Base-by-base conservation (phyloP, 2,329 filamentous ascomycete species). In the Ophiostoma sp. region DNA sequence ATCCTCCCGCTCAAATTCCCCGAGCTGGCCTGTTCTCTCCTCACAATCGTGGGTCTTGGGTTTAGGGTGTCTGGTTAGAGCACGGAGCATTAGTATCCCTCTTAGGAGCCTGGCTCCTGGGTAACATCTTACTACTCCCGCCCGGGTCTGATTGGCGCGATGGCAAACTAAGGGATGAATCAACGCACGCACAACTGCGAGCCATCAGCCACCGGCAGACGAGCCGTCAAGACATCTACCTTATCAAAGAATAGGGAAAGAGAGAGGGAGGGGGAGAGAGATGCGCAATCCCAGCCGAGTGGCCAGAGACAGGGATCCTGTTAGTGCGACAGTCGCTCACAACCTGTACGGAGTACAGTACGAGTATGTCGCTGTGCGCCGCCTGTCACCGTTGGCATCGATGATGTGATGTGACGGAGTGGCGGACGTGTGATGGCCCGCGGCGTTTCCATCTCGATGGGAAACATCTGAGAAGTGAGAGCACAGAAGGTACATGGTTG, bases 1-100 rank as follows among this genome's bases (percentile, higher is more conserved):
- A 60, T 38, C 27, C 55, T 60, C 55, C 55, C 55, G 55, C 55
- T n/a, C 55, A 60, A 60, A 38, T 60, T 27, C 55, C 55, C 55
- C 55, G 55, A 60, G 27, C 18, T 52, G 49, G 49, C 16, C n/a
- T 38, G 9, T 60, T 3, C 4, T 55, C 49, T 52, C 49, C 49
- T 52, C 49, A 52, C 49, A 18, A 16, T 49, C 5, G 47, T 52
- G 12, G 49, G 49, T 36, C 49, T 27, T 27, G 49, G 49, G 7
- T 47, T 16, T 44, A 9, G 42, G 42, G 42, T 44, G 42, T 27
- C 27, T 27, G 27, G 5, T 8, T 55, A 27, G 49, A 18, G 49
- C 49, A 55, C 49, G 7, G 49, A 27, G 49, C 49, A 55, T 55
- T 55, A 55, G 49, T 14, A 47, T 3, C 49, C 18, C 27, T 18